Base-by-base conservation (phyloP, 176 grass and related monocot genomes). In the Oropetium thomaeum region DNA sequence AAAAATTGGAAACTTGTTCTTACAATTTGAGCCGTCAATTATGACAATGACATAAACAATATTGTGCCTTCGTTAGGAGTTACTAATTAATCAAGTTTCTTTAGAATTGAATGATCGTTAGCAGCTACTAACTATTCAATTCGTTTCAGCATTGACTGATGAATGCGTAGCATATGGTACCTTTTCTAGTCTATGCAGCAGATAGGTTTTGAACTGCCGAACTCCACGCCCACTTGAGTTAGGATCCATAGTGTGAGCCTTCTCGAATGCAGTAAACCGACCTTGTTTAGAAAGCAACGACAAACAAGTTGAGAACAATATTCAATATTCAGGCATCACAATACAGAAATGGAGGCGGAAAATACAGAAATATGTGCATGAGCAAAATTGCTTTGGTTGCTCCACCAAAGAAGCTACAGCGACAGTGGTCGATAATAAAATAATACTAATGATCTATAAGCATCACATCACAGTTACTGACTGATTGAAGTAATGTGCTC, bases 181-280 rank as follows among this genome's bases (percentile, higher is more conserved):
- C 96, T 88, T 92, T 71, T 92, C 87, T 13, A 99, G 96, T 73
- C 85, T 87, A 69, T 95, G 92, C 45, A 96, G 53, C 11, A 99
- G 82, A 82, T 99, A 99, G 10, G 96, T 99, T 83, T 99, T 99
- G 67, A 96, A 99, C 38, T 99, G 96, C 6, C 92, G 80, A 38
- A 90, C 92, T 29, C 96, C 96, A 42, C 96, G 84, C 1, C 82
- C 87, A 23, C 47, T 30, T 43, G 96, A 95, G 37, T 26, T 84
- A 27, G 76, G 89, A 83, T 99, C 92, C 85, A 90, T 63, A 7
- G 23, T 74, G 74, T 96, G 96, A 42, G 82, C 92, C 80, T 88
- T 90, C 84, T 99, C 96, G 72, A 99, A 92, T 35, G 96, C 96
- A 28, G 82, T 63, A 41, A 99, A 99, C 5, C 96, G 96, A 51